Percentiles rank a stretch among this genome's conserved stretches.
phyloP scores from a whole-genome alignment of 306 rosid species.

The Fagus crenata region DNA sequence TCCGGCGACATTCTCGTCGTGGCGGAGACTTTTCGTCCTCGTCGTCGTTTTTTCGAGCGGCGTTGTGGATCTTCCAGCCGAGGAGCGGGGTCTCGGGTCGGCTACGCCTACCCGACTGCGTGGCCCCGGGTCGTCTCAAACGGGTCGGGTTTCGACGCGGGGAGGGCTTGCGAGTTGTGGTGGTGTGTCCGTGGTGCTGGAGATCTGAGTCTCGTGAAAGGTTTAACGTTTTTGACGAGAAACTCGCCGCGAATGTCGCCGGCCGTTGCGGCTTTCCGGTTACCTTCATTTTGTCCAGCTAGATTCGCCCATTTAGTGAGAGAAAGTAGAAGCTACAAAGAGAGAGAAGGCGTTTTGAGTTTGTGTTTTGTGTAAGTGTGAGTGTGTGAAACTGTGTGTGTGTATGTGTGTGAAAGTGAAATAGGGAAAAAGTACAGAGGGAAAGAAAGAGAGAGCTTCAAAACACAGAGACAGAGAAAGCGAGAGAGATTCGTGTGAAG shows the following conservation, averaged over 20 bases:
- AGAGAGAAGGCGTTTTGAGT: background rate
- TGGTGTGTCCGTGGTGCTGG: constrained; percentile 33
- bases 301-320: constrained; percentile 47
- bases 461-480: background rate
- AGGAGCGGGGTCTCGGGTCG: constrained; percentile 77
- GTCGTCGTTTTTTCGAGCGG: constrained; percentile 32
- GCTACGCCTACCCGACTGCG: constrained; percentile 54
- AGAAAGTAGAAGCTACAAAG: background rate
- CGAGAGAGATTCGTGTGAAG: constrained; percentile 28
- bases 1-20: constrained; percentile 32
- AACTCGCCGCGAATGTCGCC: constrained; percentile 34
- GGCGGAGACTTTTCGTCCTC: constrained; percentile 36
- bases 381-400: constrained; percentile 27
- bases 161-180: constrained; percentile 27
- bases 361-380: constrained; percentile 16
- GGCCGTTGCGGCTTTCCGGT: constrained; percentile 41
- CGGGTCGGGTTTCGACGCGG: constrained; percentile 43
- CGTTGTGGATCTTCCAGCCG: constrained; percentile 55
- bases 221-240: constrained; percentile 30
- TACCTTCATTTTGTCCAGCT: constrained; percentile 59
- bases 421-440: constrained; percentile 37
- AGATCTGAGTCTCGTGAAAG: constrained; percentile 68
- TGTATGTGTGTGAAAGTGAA: constrained; percentile 25
- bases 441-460: background rate
- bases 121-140: constrained; percentile 34